Percentiles rank a stretch among this genome's conserved stretches.
Conservation (phyloP, 1,139 yeast genomes). For the Taphrina wiesneri region DNA sequence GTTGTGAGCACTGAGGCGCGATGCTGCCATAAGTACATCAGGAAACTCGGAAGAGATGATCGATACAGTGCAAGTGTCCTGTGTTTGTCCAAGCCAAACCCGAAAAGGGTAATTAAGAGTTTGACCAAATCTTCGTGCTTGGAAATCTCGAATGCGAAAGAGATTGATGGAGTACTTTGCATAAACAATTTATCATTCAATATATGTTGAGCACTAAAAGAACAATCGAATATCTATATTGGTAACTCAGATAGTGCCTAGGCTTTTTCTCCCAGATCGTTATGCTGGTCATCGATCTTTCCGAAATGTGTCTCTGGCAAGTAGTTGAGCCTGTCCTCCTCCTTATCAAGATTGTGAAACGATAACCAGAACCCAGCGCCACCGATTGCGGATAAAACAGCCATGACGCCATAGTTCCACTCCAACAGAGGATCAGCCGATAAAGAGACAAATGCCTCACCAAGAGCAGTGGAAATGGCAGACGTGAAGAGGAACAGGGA, state of each 20-base stretch:
- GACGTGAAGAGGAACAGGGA: constrained; percentile 61
- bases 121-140: no score
- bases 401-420: constrained; percentile 67
- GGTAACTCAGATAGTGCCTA: no score
- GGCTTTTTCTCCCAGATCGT: neutral
- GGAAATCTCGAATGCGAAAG: no score
- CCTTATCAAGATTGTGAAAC: constrained; percentile 58
- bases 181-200: no score
- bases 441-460: constrained; percentile 68
- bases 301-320: constrained; percentile 27
- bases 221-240: no score
- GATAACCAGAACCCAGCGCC: constrained; percentile 64
- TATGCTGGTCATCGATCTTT: constrained; percentile 17
- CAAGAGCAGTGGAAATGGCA: constrained; percentile 70
- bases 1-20: neutral
- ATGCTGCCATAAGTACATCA: no score
- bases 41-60: no score
- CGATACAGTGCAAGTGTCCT: no score
- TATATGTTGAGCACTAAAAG: no score
- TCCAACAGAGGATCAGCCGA: constrained; percentile 67
- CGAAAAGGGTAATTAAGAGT: no score
- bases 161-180: no score
- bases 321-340: constrained; percentile 60
- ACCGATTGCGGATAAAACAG: constrained; percentile 59
- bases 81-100: no score